A percentile compares a stretch with the other conserved stretches of the same genome.
Conservation (phyloP, 2,329 filamentous ascomycete genomes). For the Elsinoe australis region DNA sequence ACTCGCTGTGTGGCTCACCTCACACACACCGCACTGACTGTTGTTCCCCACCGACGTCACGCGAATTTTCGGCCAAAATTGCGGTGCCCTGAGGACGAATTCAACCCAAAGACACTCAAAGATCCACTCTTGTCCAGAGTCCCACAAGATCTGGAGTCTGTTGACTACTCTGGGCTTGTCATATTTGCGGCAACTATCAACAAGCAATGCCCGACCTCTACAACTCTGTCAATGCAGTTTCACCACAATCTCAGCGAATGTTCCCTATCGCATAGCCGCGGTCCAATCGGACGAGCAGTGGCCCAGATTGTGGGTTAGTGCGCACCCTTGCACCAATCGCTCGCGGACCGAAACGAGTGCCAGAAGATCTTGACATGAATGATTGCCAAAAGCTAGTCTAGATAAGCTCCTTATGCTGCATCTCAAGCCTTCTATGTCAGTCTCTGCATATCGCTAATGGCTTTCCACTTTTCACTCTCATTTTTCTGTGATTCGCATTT, state of each 20-base stretch:
- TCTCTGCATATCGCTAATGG: no score
- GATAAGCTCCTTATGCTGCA: conserved; percentile 10
- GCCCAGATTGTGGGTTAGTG: conserved; percentile 7
- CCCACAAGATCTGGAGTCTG: no score
- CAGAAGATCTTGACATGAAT: conserved; percentile 9
- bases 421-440: conserved; percentile 4
- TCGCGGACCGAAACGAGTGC: conserved; percentile 9
- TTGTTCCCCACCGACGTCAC: background rate
- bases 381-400: conserved; percentile 3
- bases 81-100: no score
- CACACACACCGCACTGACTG: background rate
- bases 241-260: background rate
- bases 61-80: background rate
- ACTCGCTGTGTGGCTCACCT: no score
- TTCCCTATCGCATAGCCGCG: conserved; percentile 13
- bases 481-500: no score
- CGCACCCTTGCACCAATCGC: conserved; percentile 6
- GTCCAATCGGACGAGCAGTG: conserved; percentile 7
- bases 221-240: background rate
- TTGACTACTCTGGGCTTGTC: conserved; percentile 9
- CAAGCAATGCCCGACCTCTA: background rate
- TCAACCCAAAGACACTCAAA: no score
- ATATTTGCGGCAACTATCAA: background rate
- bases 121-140: no score
- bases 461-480: no score